phyloP scores from a whole-genome alignment of 2,329 filamentous ascomycete species.

The Ciborinia camelliae region DNA sequence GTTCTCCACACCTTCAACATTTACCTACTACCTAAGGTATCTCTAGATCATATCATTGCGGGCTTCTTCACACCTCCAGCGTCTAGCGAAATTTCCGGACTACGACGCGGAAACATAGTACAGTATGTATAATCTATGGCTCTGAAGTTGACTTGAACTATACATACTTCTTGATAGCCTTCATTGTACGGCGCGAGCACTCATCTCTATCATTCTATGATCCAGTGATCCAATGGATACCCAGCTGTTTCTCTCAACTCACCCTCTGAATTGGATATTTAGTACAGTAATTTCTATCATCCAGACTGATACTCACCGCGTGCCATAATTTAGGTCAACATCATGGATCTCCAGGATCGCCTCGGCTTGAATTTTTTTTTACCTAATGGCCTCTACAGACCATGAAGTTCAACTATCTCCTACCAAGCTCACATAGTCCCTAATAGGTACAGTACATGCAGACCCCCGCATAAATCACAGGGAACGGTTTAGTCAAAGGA shows the following conservation, averaged over 20 bases:
- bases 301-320: slow-evolving; percentile 2
- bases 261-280: neutral
- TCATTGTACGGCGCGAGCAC: neutral
- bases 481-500: slow-evolving; percentile 3
- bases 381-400: slow-evolving; percentile 8
- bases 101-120: neutral
- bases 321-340: slow-evolving; percentile 2
- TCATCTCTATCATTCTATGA: neutral
- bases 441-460: slow-evolving; percentile 6
- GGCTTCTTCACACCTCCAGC: slow-evolving; percentile 1
- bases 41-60: neutral
- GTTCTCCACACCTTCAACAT: slow-evolving; percentile 9
- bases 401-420: slow-evolving; percentile 9
- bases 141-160: neutral
- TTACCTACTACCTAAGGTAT: neutral
- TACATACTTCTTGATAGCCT: neutral
- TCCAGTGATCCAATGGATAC: neutral
- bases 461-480: slow-evolving; percentile 8
- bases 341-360: neutral
- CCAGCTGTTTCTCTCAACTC: neutral
- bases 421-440: neutral
- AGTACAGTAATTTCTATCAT: neutral
- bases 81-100: slow-evolving; percentile 7
- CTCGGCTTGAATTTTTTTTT: slow-evolving; percentile 8
- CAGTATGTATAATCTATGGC: neutral